phyloP scores from a whole-genome alignment of 352 stramenopile genomes.

The Phytophthora multivora region DNA sequence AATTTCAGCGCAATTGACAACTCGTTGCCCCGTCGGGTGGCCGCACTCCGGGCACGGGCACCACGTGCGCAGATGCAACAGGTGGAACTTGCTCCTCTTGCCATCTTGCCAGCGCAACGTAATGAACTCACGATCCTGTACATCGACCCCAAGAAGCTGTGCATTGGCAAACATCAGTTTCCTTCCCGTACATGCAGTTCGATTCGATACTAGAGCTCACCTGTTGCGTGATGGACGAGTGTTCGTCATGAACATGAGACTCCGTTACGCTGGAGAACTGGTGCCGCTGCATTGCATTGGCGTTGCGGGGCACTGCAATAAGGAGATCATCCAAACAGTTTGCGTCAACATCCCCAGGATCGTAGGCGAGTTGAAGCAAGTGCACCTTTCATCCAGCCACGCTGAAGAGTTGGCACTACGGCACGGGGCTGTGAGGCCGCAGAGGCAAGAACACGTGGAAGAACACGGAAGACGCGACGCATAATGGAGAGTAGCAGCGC shows the following conservation, averaged over 20 bases:
- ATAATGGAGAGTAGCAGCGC: slow-evolving; percentile 2
- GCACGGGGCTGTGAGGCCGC: slow-evolving; percentile 13
- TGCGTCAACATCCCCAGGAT: slow-evolving; percentile 15
- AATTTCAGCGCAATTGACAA: slow-evolving; percentile 79
- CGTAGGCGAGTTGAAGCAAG: slow-evolving; percentile 3
- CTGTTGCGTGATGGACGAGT: slow-evolving; percentile 31
- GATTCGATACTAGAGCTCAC: slow-evolving; percentile 6
- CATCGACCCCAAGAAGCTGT: slow-evolving; percentile 72
- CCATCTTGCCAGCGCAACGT: slow-evolving; percentile 81
- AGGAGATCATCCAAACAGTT: background rate
- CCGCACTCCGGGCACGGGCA: slow-evolving; percentile 73
- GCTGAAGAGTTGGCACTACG: slow-evolving; percentile 12
- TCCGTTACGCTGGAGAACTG: slow-evolving; percentile 21
- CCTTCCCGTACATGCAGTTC: background rate
- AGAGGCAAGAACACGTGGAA: slow-evolving; percentile 21
- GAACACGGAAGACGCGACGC: slow-evolving; percentile 25
- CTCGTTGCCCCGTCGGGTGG: slow-evolving; percentile 77
- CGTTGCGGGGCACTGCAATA: slow-evolving; percentile 6
- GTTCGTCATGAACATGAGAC: slow-evolving; percentile 9
- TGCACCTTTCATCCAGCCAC: slow-evolving; percentile 33
- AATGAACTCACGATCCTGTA: slow-evolving; percentile 75
- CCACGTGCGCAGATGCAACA: slow-evolving; percentile 81
- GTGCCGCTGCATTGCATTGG: slow-evolving; percentile 14
- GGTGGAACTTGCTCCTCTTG: slow-evolving; percentile 68
- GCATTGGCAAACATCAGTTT: slow-evolving; percentile 2